Evolutionary conservation across 1,284 basidiomycete species (phyloP).

Genomic region (Neonothopanus nambi): DNA sequence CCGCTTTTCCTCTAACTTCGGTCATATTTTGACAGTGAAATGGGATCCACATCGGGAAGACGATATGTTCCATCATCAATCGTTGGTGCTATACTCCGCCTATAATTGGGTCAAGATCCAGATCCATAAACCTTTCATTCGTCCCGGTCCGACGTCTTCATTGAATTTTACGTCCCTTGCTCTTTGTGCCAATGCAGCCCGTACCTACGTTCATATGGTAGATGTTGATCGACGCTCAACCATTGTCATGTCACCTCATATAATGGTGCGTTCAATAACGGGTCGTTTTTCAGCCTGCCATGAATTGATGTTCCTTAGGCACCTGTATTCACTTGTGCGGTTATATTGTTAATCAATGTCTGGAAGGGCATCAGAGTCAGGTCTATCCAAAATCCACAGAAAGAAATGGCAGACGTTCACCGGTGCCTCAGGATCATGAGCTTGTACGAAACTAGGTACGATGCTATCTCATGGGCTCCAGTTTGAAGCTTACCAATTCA

Average conservation of each 20-base stretch:
- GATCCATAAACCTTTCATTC: conserved; percentile 3
- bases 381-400: conserved; percentile 46
- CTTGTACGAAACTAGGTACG: conserved; percentile 31
- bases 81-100: conserved; percentile 1
- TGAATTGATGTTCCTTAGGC: conserved; percentile 20
- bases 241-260: neutral
- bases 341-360: conserved; percentile 71
- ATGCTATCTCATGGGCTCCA: neutral
- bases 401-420: conserved; percentile 64
- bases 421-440: conserved; percentile 65
- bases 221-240: conserved; percentile 1
- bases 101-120: conserved; percentile 5
- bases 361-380: conserved; percentile 66
- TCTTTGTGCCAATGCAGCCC: conserved; percentile 6
- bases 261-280: neutral
- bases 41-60: conserved; percentile 7
- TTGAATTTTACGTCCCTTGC: conserved; percentile 7
- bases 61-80: conserved; percentile 6
- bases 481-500: neutral
- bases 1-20: neutral
- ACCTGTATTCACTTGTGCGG: conserved; percentile 30
- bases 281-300: neutral
- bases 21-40: neutral
- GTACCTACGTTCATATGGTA: conserved; percentile 3
- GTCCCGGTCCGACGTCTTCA: conserved; percentile 1